A percentile compares a stretch with the other conserved stretches of the same genome.
These are phyloP conservation scores for Tremella mesenterica DNA, from an alignment of 768 basidiomycete genomes.

Conservation along the genomic window DNA sequence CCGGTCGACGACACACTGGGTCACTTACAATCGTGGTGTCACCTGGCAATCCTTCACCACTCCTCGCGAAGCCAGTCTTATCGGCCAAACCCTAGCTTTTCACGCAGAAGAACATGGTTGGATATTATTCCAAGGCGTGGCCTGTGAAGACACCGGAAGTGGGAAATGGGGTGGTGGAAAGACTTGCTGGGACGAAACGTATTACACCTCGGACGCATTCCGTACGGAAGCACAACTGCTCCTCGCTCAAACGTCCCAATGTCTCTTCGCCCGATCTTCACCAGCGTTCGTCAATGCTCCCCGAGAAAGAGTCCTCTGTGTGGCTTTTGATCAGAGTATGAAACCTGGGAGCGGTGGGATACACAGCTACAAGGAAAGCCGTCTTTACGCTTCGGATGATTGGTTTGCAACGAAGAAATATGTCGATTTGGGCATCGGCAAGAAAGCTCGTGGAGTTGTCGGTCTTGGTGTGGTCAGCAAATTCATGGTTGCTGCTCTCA, in stretches of 20 bases:
- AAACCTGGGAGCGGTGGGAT: slow-evolving; percentile 29
- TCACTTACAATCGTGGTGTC: slow-evolving; percentile 76
- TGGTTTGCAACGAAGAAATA: slow-evolving; percentile 64
- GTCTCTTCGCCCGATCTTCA: slow-evolving; percentile 83
- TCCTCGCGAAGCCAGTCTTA: slow-evolving; percentile 44
- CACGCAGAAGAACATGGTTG: slow-evolving; percentile 61
- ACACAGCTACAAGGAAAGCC: slow-evolving; percentile 53
- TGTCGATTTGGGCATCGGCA: slow-evolving; percentile 75
- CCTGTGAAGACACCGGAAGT: slow-evolving; percentile 37
- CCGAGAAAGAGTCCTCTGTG: slow-evolving; percentile 73
- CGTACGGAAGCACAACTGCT: slow-evolving; percentile 54
- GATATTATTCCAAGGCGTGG: slow-evolving; percentile 41
- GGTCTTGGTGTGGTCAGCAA: slow-evolving; percentile 89
- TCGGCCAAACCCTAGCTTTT: slow-evolving; percentile 66
- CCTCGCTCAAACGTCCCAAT: slow-evolving; percentile 62
- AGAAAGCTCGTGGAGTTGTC: slow-evolving; percentile 76
- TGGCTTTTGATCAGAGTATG: slow-evolving; percentile 62
- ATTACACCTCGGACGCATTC: slow-evolving; percentile 80
- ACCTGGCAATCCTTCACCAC: slow-evolving; percentile 77
- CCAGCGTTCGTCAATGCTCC: slow-evolving; percentile 70
- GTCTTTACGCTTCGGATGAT: slow-evolving; percentile 74
- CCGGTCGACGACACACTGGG: slow-evolving; percentile 65
- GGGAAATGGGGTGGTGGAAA: slow-evolving; percentile 42
- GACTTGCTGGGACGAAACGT: slow-evolving; percentile 58
- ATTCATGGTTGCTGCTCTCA: slow-evolving; percentile 82